A percentile compares a stretch with the other conserved stretches of the same genome.
phyloP scores from a whole-genome alignment of 1,139 yeast species.

The Lodderomyces elongisporus region DNA sequence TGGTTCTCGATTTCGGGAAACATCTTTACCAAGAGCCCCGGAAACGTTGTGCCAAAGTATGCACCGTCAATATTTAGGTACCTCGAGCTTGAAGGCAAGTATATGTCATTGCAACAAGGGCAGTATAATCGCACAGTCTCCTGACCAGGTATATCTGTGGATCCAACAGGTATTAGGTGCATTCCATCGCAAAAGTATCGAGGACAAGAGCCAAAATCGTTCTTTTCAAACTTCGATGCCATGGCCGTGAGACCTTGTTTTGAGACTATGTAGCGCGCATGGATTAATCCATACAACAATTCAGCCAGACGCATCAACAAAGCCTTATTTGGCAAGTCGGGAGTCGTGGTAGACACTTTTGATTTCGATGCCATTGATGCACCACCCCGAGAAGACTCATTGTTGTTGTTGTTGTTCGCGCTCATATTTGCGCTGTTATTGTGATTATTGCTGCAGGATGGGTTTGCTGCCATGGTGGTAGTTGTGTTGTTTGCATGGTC shows the following conservation, averaged over 20 bases:
- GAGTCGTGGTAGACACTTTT: constrained; percentile 11
- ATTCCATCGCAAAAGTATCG: constrained; percentile 88
- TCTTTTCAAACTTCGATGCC: constrained; percentile 92
- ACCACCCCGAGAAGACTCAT: not conserved
- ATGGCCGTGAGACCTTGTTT: constrained; percentile 87
- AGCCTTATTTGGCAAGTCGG: constrained; percentile 63
- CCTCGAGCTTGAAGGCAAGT: constrained; percentile 79
- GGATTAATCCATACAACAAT: constrained; percentile 85
- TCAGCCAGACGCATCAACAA: constrained; percentile 87
- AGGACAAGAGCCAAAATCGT: constrained; percentile 90
- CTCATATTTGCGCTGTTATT: constrained; percentile 8
- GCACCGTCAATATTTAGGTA: constrained; percentile 92
- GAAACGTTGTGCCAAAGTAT: constrained; percentile 92
- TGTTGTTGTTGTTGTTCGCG: constrained; percentile 2
- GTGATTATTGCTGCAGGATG: not conserved
- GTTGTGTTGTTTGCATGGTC: constrained; percentile 18
- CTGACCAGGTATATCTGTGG: constrained; percentile 84
- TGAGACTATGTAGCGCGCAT: constrained; percentile 84
- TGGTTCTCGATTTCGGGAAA: constrained; percentile 72
- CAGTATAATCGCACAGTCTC: constrained; percentile 91
- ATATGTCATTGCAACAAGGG: constrained; percentile 90
- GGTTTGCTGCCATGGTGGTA: not conserved
- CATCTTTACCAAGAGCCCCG: constrained; percentile 85
- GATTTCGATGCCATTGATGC: constrained; percentile 1
- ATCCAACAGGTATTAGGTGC: constrained; percentile 87